These are phyloP conservation scores for Gigaspora rosea DNA, from an alignment of 192 early-diverging fungal species.

Conservation along the genomic window DNA sequence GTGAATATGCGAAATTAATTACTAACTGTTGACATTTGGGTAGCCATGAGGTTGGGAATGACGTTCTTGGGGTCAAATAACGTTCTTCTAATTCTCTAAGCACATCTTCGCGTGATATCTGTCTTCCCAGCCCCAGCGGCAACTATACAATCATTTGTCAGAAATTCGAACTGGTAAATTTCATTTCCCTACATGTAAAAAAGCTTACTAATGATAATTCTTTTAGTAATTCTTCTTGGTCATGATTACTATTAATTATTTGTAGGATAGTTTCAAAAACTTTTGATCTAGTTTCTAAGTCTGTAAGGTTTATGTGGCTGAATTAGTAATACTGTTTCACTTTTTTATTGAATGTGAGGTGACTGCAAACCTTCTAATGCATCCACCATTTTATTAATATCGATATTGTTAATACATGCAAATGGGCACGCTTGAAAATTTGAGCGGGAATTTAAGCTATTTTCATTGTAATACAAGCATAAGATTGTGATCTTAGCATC, in stretches of 20 bases:
- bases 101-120: constrained; percentile 44
- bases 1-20: neutral
- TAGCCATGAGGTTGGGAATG: constrained; percentile 57
- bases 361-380: no score
- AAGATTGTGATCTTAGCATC: no score
- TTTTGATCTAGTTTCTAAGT: neutral
- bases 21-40: constrained; percentile 57
- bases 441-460: no score
- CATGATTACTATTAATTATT: neutral
- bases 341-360: no score
- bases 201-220: neutral
- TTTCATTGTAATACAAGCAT: neutral
- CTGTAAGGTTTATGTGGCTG: no score
- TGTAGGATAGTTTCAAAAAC: neutral
- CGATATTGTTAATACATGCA: no score
- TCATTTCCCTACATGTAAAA: neutral
- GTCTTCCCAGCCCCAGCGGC: constrained; percentile 18
- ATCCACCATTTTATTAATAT: no score
- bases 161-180: neutral
- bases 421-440: no score
- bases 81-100: constrained; percentile 52
- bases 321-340: no score
- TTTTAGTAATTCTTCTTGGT: neutral
- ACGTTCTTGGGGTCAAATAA: constrained; percentile 54
- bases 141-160: neutral